These are phyloP conservation scores for Cladophialophora yegresii DNA, from an alignment of 2,329 filamentous ascomycete species.

Conservation along the genomic window DNA sequence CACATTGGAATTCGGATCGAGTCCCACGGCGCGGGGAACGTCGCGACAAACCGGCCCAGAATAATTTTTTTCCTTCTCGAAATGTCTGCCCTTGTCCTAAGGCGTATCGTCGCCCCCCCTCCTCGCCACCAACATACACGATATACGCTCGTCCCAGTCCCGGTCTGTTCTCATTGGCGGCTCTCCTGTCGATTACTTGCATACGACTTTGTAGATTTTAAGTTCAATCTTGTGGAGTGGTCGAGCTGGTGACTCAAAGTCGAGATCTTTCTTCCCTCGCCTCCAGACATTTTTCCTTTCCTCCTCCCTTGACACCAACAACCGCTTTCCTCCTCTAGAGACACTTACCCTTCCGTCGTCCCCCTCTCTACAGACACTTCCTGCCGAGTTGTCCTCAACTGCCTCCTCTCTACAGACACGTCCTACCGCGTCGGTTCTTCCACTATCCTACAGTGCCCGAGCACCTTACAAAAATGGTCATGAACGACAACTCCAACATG, in stretches of 20 bases:
- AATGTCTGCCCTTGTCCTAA: not conserved
- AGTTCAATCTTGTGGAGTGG: not conserved
- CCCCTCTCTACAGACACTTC: not conserved
- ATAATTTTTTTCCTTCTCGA: constrained; percentile 4
- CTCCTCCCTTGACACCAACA: not conserved
- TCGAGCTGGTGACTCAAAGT: constrained; percentile 5
- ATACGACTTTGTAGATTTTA: not conserved
- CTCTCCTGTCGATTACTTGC: not conserved
- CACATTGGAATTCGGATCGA: not conserved
- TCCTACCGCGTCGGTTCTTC: no score
- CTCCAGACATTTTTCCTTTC: not conserved
- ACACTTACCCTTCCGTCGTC: not conserved
- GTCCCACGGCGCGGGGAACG: not conserved
- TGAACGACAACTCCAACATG: constrained; percentile 36
- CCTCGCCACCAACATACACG: not conserved
- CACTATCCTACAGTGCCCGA: not conserved
- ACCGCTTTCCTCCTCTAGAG: not conserved
- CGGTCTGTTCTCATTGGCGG: not conserved
- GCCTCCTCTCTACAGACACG: not conserved
- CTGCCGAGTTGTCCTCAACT: not conserved
- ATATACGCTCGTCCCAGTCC: not conserved
- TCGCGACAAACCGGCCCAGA: not conserved
- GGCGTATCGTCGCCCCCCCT: not conserved
- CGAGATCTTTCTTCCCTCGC: not conserved
- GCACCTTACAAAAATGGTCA: constrained; percentile 26